Conservation (phyloP, 805 yeast species). For the Pichia pseudocactophila region DNA sequence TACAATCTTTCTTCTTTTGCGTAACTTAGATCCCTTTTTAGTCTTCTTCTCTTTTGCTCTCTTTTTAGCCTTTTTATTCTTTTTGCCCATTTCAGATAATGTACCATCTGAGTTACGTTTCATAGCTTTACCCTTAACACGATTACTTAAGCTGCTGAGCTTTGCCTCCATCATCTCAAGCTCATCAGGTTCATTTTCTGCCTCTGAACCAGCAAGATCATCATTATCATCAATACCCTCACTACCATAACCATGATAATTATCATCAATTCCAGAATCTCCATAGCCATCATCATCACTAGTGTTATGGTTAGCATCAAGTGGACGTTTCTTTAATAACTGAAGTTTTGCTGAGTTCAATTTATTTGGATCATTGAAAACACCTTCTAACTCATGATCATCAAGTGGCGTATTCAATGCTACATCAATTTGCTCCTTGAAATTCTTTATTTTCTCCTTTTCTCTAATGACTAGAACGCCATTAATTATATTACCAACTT, state of each 20-base stretch:
- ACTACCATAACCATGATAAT: conserved; percentile 13
- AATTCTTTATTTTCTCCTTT: conserved; percentile 7
- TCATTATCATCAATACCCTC: conserved; percentile 17
- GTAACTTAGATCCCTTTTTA: conserved; percentile 6
- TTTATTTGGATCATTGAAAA: conserved; percentile 10
- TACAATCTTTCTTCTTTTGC: conserved; percentile 10
- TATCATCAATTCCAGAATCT: conserved; percentile 7
- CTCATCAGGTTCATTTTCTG: conserved; percentile 31
- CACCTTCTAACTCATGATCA: conserved; percentile 17
- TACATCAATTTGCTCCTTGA: conserved; percentile 14
- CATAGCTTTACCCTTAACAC: conserved; percentile 22
- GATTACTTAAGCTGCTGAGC: conserved; percentile 12
- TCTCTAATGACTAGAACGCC: conserved; percentile 8
- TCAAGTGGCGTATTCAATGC: conserved; percentile 19
- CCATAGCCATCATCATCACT: conserved; percentile 9
- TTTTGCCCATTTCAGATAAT: conserved; percentile 10
- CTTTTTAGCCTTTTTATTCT: conserved; percentile 1
- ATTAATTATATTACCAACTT: conserved; percentile 17
- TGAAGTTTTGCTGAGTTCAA: background rate
- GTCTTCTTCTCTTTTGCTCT: conserved; percentile 5
- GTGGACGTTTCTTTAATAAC: background rate
- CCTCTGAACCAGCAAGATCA: conserved; percentile 27
- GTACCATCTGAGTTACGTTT: conserved; percentile 11
- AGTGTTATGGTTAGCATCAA: conserved; percentile 2
- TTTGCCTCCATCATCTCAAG: conserved; percentile 33